Evolutionary conservation across 2,329 filamentous ascomycete genomes (phyloP).

Genomic region (Talaromyces sp.): DNA sequence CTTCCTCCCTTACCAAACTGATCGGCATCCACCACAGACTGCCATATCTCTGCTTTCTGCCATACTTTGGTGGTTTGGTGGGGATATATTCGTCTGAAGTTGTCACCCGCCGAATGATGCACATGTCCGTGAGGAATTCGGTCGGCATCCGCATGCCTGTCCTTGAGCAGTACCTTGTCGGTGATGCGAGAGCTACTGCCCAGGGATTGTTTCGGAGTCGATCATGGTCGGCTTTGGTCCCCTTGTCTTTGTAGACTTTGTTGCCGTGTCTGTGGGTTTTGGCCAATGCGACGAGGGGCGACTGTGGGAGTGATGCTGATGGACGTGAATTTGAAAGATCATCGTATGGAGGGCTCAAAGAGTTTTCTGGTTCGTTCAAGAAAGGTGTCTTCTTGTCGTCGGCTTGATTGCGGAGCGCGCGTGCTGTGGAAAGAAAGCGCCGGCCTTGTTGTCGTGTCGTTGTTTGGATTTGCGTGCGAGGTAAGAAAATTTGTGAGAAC

Average conservation of each 20-base stretch:
- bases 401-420: not conserved
- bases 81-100: constrained; percentile 6
- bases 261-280: constrained; percentile 1
- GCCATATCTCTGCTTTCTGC: not conserved
- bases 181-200: constrained; percentile 34
- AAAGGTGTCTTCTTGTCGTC: not conserved
- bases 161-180: constrained; percentile 26
- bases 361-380: not conserved
- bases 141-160: constrained; percentile 29
- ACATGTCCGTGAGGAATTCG: constrained; percentile 29
- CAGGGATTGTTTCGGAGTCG: constrained; percentile 33
- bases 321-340: constrained; percentile 11
- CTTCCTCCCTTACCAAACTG: constrained; percentile 24
- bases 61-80: too few species aligned
- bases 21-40: constrained; percentile 30
- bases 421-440: not conserved
- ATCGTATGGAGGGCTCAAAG: not conserved
- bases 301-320: constrained; percentile 31
- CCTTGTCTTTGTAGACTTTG: constrained; percentile 20
- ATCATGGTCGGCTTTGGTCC: constrained; percentile 20
- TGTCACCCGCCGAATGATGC: constrained; percentile 24
- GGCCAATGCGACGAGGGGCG: constrained; percentile 24
- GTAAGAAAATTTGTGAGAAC: not conserved
- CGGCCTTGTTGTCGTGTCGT: not conserved
- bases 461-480: not conserved